phyloP scores from a whole-genome alignment of 208 protist species.

The Porcisia deanei region DNA sequence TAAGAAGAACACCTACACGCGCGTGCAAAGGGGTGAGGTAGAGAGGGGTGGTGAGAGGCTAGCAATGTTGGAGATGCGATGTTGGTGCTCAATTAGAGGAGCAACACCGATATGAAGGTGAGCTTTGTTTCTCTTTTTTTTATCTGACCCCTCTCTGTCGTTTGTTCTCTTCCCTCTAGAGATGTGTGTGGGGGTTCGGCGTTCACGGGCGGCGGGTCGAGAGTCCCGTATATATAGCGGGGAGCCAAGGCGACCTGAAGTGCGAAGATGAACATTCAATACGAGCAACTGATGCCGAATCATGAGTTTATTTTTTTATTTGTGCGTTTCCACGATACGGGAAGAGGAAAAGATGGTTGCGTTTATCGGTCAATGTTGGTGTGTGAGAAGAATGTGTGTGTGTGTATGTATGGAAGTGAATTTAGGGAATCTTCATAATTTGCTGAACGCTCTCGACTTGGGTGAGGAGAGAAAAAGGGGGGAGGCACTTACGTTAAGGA shows the following conservation, averaged over 20 bases:
- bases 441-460: not conserved
- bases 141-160: not conserved
- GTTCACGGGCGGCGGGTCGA: not conserved
- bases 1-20: not conserved
- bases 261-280: not conserved
- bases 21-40: not conserved
- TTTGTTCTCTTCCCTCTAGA: conserved; percentile 1
- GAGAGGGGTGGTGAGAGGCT: not conserved
- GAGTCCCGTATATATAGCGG: not conserved
- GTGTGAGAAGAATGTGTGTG: not conserved
- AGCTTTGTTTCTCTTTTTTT: conserved; percentile 8
- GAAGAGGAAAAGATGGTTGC: not conserved
- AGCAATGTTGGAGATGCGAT: not conserved
- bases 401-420: not conserved
- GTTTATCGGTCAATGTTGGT: not conserved
- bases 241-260: not conserved
- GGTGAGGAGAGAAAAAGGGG: not conserved
- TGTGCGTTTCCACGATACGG: not conserved
- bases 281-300: not conserved
- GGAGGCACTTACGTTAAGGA: not conserved
- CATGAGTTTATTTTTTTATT: not conserved
- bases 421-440: not conserved
- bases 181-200: not conserved
- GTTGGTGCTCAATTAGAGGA: not conserved
- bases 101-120: not conserved